phyloP scores from a whole-genome alignment of 1,139 yeast genomes.

The Kodamaea derodonti region DNA sequence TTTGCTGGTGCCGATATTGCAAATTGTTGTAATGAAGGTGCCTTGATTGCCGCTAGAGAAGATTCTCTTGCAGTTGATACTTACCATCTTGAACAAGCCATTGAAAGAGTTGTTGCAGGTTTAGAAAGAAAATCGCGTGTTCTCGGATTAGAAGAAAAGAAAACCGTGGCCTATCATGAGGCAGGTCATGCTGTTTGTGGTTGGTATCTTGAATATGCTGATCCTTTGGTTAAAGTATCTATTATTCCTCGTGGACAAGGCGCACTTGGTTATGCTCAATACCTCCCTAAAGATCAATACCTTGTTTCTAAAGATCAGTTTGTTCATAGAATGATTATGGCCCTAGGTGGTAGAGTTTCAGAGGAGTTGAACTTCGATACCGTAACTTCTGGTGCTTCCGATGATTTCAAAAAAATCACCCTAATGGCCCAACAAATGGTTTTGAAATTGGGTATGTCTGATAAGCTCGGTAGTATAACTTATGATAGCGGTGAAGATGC shows the following conservation, averaged over 20 bases:
- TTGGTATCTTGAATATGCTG: constrained; percentile 69
- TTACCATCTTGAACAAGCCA: constrained; percentile 72
- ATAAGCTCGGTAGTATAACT: constrained; percentile 58
- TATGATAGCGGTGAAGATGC: constrained; percentile 45
- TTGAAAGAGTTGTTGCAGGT: constrained; percentile 80
- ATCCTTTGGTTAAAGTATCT: constrained; percentile 75
- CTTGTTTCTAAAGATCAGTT: constrained; percentile 64
- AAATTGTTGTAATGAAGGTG: constrained; percentile 80
- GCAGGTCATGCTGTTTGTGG: constrained; percentile 85
- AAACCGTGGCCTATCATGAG: constrained; percentile 75
- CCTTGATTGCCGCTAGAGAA: constrained; percentile 73
- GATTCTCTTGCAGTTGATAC: constrained; percentile 53
- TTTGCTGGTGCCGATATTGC: constrained; percentile 87
- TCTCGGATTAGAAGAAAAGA: constrained; percentile 67
- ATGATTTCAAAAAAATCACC: constrained; percentile 77
- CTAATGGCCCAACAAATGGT: constrained; percentile 78
- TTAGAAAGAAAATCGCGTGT: constrained; percentile 69
- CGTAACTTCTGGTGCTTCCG: constrained; percentile 81
- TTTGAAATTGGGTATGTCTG: constrained; percentile 71
- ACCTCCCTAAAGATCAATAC: constrained; percentile 73
- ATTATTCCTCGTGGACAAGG: constrained; percentile 84
- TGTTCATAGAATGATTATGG: constrained; percentile 73
- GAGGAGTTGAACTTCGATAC: constrained; percentile 74
- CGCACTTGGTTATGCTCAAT: constrained; percentile 80
- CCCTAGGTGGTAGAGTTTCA: constrained; percentile 75